A percentile compares a stretch with the other conserved stretches of the same genome.
phyloP scores from a whole-genome alignment of 352 stramenopile genomes.

The Globisporangium paroecandrum region DNA sequence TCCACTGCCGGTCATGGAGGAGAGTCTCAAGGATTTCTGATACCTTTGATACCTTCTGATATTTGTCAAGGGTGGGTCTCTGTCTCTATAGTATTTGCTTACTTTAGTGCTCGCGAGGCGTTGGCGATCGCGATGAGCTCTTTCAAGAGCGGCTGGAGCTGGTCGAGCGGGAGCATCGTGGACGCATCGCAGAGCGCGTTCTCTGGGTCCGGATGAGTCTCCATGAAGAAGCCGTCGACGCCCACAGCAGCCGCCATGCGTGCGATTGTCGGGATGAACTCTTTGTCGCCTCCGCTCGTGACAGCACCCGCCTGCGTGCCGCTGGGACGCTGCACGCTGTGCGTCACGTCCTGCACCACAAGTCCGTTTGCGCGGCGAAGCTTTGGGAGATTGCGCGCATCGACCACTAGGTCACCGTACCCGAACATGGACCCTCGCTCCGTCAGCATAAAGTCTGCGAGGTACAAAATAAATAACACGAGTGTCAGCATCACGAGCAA shows the following conservation, averaged over 20 bases:
- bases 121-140: slow-evolving; percentile 74
- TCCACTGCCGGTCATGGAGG: slow-evolving; percentile 60
- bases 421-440: slow-evolving; percentile 87
- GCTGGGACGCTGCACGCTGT: slow-evolving; percentile 77
- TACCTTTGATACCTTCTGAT: neutral
- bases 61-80: neutral
- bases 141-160: slow-evolving; percentile 58
- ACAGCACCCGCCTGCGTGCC: slow-evolving; percentile 28
- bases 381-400: slow-evolving; percentile 78
- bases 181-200: slow-evolving; percentile 61
- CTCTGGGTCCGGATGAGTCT: slow-evolving; percentile 77
- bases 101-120: slow-evolving; percentile 38
- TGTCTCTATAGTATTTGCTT: neutral
- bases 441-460: slow-evolving; percentile 72
- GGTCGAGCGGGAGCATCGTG: slow-evolving; percentile 71
- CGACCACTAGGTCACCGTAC: slow-evolving; percentile 85
- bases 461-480: slow-evolving; percentile 12
- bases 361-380: slow-evolving; percentile 53
- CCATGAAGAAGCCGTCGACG: slow-evolving; percentile 88
- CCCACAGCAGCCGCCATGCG: slow-evolving; percentile 80
- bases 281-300: slow-evolving; percentile 69
- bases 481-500: neutral
- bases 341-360: slow-evolving; percentile 86
- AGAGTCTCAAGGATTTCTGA: slow-evolving; percentile 68
- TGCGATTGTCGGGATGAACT: slow-evolving; percentile 84